Conservation (phyloP, 495 filamentous ascomycete genomes). For the Tuber magnatum region DNA sequence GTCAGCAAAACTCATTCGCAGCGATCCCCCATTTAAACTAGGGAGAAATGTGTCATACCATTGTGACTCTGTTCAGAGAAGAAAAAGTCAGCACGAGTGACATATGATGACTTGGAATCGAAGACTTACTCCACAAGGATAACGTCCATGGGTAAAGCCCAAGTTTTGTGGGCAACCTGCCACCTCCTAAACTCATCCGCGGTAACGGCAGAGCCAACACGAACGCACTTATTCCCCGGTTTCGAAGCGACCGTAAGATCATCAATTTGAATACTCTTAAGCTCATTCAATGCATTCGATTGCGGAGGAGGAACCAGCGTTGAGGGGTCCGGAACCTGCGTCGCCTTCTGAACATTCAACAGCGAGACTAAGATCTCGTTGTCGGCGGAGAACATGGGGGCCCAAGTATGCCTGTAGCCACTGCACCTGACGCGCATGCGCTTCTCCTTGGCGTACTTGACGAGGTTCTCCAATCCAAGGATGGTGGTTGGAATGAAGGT, state of each 20-base stretch:
- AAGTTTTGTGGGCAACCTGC: slow-evolving; percentile 42
- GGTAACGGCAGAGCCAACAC: slow-evolving; percentile 47
- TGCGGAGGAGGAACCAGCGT: slow-evolving; percentile 39
- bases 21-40: background rate
- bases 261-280: slow-evolving; percentile 44
- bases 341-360: slow-evolving; percentile 42
- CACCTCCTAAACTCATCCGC: slow-evolving; percentile 49
- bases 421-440: slow-evolving; percentile 45
- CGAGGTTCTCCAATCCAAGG: slow-evolving; percentile 46
- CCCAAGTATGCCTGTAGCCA: slow-evolving; percentile 51
- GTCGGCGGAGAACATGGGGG: slow-evolving; percentile 45
- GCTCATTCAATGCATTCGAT: slow-evolving; percentile 19
- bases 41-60: background rate
- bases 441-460: slow-evolving; percentile 43
- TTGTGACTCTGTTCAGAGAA: background rate
- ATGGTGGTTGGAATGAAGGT: slow-evolving; percentile 49
- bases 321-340: slow-evolving; percentile 45
- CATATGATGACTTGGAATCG: background rate
- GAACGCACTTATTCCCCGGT: slow-evolving; percentile 41
- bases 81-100: background rate
- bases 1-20: slow-evolving; percentile 42
- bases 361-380: slow-evolving; percentile 50
- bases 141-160: slow-evolving; percentile 48
- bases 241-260: slow-evolving; percentile 34
- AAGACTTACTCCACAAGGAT: slow-evolving; percentile 47